A percentile compares a stretch with the other conserved stretches of the same genome.
phyloP scores from a whole-genome alignment of 2,329 filamentous ascomycete genomes.

The Raffaelea deltoideospora region DNA sequence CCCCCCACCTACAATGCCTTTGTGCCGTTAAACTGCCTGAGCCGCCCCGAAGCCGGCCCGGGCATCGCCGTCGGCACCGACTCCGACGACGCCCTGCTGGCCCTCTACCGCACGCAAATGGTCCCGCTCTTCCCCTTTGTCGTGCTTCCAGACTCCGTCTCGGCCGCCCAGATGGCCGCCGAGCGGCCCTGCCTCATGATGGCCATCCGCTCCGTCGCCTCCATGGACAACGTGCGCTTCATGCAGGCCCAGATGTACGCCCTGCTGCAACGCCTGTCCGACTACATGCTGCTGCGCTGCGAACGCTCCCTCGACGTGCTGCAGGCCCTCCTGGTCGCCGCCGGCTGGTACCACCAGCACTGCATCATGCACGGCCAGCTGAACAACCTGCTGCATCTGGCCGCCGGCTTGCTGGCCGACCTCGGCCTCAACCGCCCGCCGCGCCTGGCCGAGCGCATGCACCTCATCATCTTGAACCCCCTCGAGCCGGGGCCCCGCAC shows the following conservation, averaged over 20 bases:
- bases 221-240: slow-evolving; percentile 27
- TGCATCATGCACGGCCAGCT: slow-evolving; percentile 37
- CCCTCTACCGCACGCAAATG: slow-evolving; percentile 26
- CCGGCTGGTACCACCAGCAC: slow-evolving; percentile 38
- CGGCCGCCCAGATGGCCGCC: slow-evolving; percentile 20
- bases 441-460: slow-evolving; percentile 24
- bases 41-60: slow-evolving; percentile 24
- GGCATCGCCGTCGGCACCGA: slow-evolving; percentile 23
- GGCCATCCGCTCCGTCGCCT: slow-evolving; percentile 33
- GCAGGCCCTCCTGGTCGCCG: slow-evolving; percentile 30
- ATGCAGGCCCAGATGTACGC: slow-evolving; percentile 35
- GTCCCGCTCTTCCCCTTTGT: slow-evolving; percentile 32
- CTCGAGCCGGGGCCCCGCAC: slow-evolving; percentile 23
- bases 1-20: slow-evolving; percentile 25
- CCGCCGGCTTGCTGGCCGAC: slow-evolving; percentile 30
- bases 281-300: slow-evolving; percentile 32
- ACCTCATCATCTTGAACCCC: slow-evolving; percentile 25
- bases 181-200: slow-evolving; percentile 32
- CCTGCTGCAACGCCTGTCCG: slow-evolving; percentile 28
- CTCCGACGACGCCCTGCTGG: slow-evolving; percentile 29
- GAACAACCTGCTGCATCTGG: slow-evolving; percentile 32
- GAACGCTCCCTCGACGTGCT: slow-evolving; percentile 35
- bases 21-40: slow-evolving; percentile 31
- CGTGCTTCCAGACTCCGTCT: slow-evolving; percentile 20
- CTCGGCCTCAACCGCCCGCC: slow-evolving; percentile 28